These are phyloP conservation scores for Pycnococcus provasolii DNA, from an alignment of 139 green algal genomes.

Conservation along the genomic window DNA sequence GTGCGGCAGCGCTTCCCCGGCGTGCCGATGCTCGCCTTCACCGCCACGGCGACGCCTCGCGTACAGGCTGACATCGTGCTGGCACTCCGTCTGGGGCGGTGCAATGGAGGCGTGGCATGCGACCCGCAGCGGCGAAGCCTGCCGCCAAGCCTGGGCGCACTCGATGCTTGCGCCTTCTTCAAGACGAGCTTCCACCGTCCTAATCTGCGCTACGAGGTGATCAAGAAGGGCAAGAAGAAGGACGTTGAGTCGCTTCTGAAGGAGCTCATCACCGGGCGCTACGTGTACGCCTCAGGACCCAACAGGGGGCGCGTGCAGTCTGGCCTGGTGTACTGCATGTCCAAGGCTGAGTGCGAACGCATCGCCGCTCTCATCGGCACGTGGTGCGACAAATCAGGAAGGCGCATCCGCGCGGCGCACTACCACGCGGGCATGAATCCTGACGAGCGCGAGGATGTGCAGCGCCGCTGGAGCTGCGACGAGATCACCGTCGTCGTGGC, in stretches of 20 bases:
- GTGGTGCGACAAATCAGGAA: neutral
- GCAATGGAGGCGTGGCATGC: neutral
- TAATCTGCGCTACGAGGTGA: constrained; percentile 51
- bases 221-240: constrained; percentile 18
- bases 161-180: constrained; percentile 5
- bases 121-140: too few relatives aligned
- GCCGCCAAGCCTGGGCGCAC: too few relatives aligned
- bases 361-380: constrained; percentile 12
- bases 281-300: constrained; percentile 15
- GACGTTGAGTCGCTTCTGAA: constrained; percentile 8
- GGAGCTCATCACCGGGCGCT: constrained; percentile 20
- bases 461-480: constrained; percentile 60
- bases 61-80: constrained; percentile 46
- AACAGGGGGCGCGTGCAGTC: constrained; percentile 10
- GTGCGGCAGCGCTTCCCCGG: constrained; percentile 32
- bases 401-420: constrained; percentile 35
- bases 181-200: constrained; percentile 67
- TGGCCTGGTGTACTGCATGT: constrained; percentile 87
- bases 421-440: constrained; percentile 84
- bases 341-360: constrained; percentile 42
- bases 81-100: constrained; percentile 1
- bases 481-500: constrained; percentile 52
- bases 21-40: constrained; percentile 54
- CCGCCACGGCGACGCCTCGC: constrained; percentile 55
- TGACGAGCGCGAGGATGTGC: constrained; percentile 57